These are phyloP conservation scores for Lachnum nothofagi DNA, from an alignment of 2,329 filamentous ascomycete species.

Conservation along the genomic window DNA sequence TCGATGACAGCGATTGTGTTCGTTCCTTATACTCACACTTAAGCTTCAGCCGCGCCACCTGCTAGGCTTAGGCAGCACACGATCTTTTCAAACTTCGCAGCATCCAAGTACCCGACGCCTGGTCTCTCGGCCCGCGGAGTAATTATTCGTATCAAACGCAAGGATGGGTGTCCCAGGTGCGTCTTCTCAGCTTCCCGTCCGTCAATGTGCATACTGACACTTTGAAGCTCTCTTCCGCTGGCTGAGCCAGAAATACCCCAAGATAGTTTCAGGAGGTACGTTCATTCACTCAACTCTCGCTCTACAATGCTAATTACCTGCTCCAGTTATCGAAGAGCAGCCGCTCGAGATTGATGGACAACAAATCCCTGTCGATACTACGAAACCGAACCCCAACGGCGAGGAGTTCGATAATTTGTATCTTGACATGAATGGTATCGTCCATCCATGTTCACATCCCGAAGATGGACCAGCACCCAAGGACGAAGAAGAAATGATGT, in stretches of 20 bases:
- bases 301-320: conserved; percentile 73
- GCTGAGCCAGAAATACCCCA: conserved; percentile 96
- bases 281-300: not conserved
- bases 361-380: conserved; percentile 78
- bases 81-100: not conserved
- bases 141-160: not conserved
- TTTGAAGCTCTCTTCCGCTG: conserved; percentile 60
- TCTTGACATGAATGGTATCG: conserved; percentile 98
- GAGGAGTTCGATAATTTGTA: conserved; percentile 98
- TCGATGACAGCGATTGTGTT: not conserved
- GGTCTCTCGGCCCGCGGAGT: not conserved
- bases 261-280: conserved; percentile 59
- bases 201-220: conserved; percentile 6
- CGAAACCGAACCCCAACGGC: conserved; percentile 85
- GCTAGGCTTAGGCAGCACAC: conserved; percentile 1
- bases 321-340: conserved; percentile 79
- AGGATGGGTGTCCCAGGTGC: conserved; percentile 32
- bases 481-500: conserved; percentile 98
- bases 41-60: not conserved
- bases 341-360: conserved; percentile 78
- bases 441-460: conserved; percentile 96
- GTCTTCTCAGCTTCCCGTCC: not conserved
- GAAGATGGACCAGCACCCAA: conserved; percentile 86
- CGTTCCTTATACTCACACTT: not conserved
- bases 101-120: not conserved